These are phyloP conservation scores for Jacaranda copaia DNA, from an alignment of 257 asterid species.

Conservation along the genomic window DNA sequence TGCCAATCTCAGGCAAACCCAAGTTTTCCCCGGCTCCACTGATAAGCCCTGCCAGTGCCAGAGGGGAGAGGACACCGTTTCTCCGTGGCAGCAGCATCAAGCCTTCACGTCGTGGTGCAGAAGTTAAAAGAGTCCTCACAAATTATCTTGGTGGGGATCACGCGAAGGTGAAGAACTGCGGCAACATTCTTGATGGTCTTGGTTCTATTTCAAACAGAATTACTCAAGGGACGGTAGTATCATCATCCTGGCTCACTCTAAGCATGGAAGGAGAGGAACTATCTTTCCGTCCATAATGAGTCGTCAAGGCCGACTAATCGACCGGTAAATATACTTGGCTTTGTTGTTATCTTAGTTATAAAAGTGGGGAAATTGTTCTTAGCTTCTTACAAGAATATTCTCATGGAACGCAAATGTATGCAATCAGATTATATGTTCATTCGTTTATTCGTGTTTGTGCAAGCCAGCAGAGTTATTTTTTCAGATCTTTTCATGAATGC, in stretches of 20 bases:
- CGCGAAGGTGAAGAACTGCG: slow-evolving; percentile 56
- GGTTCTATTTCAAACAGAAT: slow-evolving; percentile 62
- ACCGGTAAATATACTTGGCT: slow-evolving; percentile 32
- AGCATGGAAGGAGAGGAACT: slow-evolving; percentile 51
- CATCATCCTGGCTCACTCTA: background rate
- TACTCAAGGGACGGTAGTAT: slow-evolving; percentile 42
- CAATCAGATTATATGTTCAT: slow-evolving; percentile 29
- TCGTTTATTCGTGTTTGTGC: slow-evolving; percentile 36
- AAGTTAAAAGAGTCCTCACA: slow-evolving; percentile 73
- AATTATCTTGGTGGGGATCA: slow-evolving; percentile 72
- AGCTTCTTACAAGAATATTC: slow-evolving; percentile 19
- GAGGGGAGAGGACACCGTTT: slow-evolving; percentile 76
- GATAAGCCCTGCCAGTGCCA: slow-evolving; percentile 62
- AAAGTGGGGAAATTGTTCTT: slow-evolving; percentile 12
- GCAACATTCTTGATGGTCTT: slow-evolving; percentile 50
- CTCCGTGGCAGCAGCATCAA: slow-evolving; percentile 55
- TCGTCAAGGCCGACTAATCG: slow-evolving; percentile 41
- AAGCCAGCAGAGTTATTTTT: no score
- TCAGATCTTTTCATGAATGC: no score
- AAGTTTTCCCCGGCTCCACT: slow-evolving; percentile 65
- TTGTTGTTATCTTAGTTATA: background rate
- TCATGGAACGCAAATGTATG: slow-evolving; percentile 4
- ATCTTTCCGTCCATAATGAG: slow-evolving; percentile 32
- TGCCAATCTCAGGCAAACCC: slow-evolving; percentile 76
- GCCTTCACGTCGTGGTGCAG: slow-evolving; percentile 71